These are phyloP conservation scores for Saccharomyces mikatae DNA, from an alignment of 805 yeast genomes.

Conservation along the genomic window DNA sequence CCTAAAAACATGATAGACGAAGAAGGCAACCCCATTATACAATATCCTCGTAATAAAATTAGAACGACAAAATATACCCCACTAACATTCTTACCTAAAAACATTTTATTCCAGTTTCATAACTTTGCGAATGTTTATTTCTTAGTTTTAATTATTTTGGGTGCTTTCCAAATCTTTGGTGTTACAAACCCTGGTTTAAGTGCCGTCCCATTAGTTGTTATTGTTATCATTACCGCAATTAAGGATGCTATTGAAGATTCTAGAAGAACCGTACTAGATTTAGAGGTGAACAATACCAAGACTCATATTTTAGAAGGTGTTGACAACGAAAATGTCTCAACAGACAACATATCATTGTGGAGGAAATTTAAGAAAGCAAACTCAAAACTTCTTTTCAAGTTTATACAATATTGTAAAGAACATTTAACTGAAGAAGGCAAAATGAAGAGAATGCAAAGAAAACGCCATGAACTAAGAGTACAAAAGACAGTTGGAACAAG, in stretches of 20 bases:
- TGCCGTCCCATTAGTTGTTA: conserved; percentile 72
- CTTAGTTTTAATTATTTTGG: conserved; percentile 67
- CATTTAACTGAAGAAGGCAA: conserved; percentile 32
- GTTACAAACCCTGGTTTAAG: conserved; percentile 70
- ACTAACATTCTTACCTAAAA: conserved; percentile 77
- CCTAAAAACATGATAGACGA: conserved; percentile 54
- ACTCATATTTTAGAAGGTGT: conserved; percentile 56
- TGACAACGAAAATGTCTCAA: conserved; percentile 52
- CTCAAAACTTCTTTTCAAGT: conserved; percentile 25
- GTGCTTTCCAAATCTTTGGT: conserved; percentile 70
- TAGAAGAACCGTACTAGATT: conserved; percentile 59
- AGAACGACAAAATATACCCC: conserved; percentile 96
- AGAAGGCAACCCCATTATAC: conserved; percentile 48
- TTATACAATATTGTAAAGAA: conserved; percentile 21
- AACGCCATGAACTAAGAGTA: conserved; percentile 24
- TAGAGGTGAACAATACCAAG: conserved; percentile 66
- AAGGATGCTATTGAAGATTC: conserved; percentile 80
- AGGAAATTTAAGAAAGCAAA: conserved; percentile 56
- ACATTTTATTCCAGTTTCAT: conserved; percentile 67
- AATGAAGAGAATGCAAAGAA: conserved; percentile 29
- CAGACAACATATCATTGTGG: conserved; percentile 60
- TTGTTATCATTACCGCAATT: conserved; percentile 64
- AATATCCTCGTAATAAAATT: conserved; percentile 83
- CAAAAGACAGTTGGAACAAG: conserved; percentile 19
- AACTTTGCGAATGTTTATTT: conserved; percentile 90